These are phyloP conservation scores for Starmerella asiatica DNA, from an alignment of 805 yeast species.

Conservation along the genomic window DNA sequence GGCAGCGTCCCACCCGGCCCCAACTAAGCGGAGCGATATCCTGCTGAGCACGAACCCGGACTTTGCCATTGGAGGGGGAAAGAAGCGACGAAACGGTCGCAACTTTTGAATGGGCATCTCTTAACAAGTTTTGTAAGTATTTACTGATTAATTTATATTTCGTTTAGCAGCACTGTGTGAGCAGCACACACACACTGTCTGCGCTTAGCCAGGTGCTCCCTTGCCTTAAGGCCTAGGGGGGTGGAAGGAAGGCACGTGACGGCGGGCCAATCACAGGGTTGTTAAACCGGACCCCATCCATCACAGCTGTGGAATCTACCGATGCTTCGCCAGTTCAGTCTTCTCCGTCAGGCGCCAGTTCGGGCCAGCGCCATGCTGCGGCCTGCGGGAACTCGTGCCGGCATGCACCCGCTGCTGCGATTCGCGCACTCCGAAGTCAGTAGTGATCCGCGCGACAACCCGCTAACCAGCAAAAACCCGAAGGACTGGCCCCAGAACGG, in stretches of 20 bases:
- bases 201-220: no score
- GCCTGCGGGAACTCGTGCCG: not conserved
- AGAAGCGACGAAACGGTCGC: constrained; percentile 1
- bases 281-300: not conserved
- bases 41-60: constrained; percentile 20
- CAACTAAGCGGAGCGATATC: constrained; percentile 15
- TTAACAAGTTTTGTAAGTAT: not conserved
- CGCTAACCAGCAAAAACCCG: constrained; percentile 11
- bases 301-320: no score
- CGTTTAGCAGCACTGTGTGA: no score
- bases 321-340: constrained; percentile 10
- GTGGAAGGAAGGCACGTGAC: no score
- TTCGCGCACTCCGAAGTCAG: constrained; percentile 6
- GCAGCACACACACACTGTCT: no score
- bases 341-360: constrained; percentile 1
- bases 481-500: constrained; percentile 21
- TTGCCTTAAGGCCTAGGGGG: no score
- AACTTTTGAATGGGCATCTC: not conserved
- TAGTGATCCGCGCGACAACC: constrained; percentile 5
- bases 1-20: not conserved
- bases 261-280: constrained; percentile 3
- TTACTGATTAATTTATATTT: no score
- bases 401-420: constrained; percentile 1
- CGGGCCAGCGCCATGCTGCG: not conserved
- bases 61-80: constrained; percentile 16